Evolutionary conservation across 2,329 filamentous ascomycete genomes (phyloP).

Genomic region (Phialocephala sp.): DNA sequence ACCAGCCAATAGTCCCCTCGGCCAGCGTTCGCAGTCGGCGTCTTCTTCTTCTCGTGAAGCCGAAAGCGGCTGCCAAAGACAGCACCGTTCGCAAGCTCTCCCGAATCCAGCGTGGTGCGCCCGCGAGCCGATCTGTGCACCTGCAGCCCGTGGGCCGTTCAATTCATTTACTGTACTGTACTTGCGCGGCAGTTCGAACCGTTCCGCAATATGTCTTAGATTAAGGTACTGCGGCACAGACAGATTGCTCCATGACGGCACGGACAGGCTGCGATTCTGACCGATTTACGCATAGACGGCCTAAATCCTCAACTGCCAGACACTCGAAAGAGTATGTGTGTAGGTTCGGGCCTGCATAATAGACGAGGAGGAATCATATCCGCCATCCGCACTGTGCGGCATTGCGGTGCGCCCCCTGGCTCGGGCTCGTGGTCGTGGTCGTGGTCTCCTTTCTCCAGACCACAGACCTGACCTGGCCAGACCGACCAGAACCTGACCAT

Average conservation of each 20-base stretch:
- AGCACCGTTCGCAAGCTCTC: conserved; percentile 3
- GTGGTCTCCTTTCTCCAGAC: not conserved
- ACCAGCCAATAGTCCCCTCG: conserved; percentile 4
- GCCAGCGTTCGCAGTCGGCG: too few relatives aligned
- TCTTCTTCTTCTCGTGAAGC: not conserved
- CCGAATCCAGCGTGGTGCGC: not conserved
- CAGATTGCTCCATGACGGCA: not conserved
- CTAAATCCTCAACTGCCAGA: conserved; percentile 6
- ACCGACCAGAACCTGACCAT: too few relatives aligned
- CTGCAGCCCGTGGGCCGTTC: too few relatives aligned
- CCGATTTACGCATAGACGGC: not conserved
- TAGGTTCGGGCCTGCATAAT: not conserved
- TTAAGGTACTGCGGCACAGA: conserved; percentile 8
- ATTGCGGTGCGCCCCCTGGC: not conserved
- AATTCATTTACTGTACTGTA: not conserved
- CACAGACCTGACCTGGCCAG: not conserved
- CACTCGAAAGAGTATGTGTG: not conserved
- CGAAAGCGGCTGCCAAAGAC: not conserved
- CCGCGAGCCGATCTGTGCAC: not conserved
- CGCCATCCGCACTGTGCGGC: conserved; percentile 2
- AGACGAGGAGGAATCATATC: not conserved
- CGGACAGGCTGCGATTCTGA: not conserved
- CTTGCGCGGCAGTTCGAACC: not conserved
- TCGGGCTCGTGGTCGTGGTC: not conserved
- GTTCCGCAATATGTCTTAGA: conserved; percentile 6